Conservation (phyloP, 2,329 filamentous ascomycete species). For the Paecilomyces variotii region DNA sequence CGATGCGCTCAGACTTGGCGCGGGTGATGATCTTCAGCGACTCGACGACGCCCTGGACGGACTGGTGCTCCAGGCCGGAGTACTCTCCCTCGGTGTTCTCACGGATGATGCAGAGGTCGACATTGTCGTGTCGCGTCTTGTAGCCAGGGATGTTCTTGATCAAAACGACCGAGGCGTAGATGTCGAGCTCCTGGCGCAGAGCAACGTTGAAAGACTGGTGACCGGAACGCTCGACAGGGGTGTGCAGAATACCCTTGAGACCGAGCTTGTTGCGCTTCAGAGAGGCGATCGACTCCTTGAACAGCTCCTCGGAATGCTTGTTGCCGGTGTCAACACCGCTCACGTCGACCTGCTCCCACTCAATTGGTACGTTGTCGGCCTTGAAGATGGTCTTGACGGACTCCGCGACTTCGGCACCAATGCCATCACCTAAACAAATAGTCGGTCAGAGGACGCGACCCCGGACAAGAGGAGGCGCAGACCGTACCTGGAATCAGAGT, state of each 20-base stretch:
- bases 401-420: conserved; percentile 95
- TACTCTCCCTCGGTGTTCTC: conserved; percentile 99
- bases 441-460: neutral
- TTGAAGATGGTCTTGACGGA: conserved; percentile 99
- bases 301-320: conserved; percentile 87
- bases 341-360: conserved; percentile 98
- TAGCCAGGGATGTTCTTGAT: conserved; percentile 99
- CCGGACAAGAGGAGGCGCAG: neutral
- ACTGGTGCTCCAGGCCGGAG: conserved; percentile 97
- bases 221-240: conserved; percentile 89
- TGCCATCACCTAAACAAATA: conserved; percentile 63
- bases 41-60: conserved; percentile 90
- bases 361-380: conserved; percentile 95
- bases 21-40: conserved; percentile 99
- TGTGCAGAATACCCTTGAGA: conserved; percentile 98
- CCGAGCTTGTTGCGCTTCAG: conserved; percentile 98
- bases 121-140: conserved; percentile 90
- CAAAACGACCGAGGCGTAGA: conserved; percentile 94
- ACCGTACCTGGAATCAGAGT: conserved; percentile 84
- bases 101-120: conserved; percentile 98
- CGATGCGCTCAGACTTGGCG: conserved; percentile 97
- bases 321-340: conserved; percentile 78
- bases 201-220: conserved; percentile 99
- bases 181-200: conserved; percentile 97
- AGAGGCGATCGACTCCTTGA: conserved; percentile 90